phyloP scores from a whole-genome alignment of 257 asterid genomes.

The Leonotis leonurus region DNA sequence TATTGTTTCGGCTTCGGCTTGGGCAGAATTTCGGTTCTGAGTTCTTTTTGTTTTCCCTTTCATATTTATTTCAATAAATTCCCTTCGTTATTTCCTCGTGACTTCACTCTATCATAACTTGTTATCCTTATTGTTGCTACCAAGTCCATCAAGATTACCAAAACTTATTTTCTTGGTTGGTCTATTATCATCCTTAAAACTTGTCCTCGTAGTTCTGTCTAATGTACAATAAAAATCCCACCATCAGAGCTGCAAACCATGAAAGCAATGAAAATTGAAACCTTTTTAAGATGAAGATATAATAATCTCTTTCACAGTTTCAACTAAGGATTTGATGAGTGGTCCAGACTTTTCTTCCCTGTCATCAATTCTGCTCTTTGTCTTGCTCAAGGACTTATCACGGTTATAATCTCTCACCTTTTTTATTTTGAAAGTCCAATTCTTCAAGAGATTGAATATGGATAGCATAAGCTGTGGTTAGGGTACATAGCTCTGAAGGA shows the following conservation, averaged over 20 bases:
- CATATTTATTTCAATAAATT: too few species aligned
- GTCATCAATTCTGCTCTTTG: conserved; percentile 34
- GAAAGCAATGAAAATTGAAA: not conserved
- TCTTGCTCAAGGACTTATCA: conserved; percentile 28
- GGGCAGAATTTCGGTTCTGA: too few species aligned
- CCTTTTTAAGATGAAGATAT: too few species aligned
- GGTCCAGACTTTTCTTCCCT: conserved; percentile 20
- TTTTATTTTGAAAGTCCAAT: conserved; percentile 19
- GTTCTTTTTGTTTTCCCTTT: too few species aligned
- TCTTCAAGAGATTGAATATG: conserved; percentile 59
- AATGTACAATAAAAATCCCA: conserved; percentile 11
- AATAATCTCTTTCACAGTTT: too few species aligned
- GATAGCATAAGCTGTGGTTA: conserved; percentile 79
- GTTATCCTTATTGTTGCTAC: conserved; percentile 23
- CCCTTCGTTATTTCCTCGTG: too few species aligned
- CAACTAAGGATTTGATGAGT: conserved; percentile 37
- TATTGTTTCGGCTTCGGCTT: too few species aligned
- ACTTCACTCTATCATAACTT: too few species aligned
- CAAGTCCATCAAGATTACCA: conserved; percentile 25
- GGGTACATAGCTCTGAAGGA: conserved; percentile 40
- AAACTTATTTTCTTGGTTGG: conserved; percentile 56
- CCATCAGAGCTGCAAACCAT: not conserved
- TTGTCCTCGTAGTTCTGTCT: conserved; percentile 40
- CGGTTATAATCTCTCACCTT: conserved; percentile 16
- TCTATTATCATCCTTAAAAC: conserved; percentile 27